Evolutionary conservation across 2,329 filamentous ascomycete genomes (phyloP).

Genomic region (Scytalidium lignicola): DNA sequence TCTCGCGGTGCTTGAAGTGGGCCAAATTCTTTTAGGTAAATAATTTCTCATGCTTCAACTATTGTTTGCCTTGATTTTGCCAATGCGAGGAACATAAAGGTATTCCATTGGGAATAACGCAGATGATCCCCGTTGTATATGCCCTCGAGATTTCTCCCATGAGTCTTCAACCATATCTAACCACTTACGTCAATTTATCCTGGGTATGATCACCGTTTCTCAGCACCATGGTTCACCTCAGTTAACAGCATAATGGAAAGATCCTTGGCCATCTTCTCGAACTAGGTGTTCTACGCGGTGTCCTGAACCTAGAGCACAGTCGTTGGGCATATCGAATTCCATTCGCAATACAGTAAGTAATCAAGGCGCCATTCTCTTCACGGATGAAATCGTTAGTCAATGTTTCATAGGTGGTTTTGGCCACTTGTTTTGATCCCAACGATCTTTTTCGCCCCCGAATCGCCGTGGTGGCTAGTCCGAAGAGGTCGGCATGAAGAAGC

Average conservation of each 20-base stretch:
- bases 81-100: constrained; percentile 37
- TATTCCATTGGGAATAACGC: constrained; percentile 44
- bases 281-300: constrained; percentile 38
- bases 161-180: constrained; percentile 43
- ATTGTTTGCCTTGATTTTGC: not conserved
- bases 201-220: constrained; percentile 32
- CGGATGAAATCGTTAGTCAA: constrained; percentile 42
- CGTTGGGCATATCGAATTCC: constrained; percentile 43
- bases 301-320: constrained; percentile 34
- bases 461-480: constrained; percentile 34
- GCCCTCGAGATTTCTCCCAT: constrained; percentile 45
- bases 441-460: constrained; percentile 18
- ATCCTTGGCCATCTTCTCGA: constrained; percentile 38
- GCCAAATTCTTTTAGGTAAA: constrained; percentile 38
- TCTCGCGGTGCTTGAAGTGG: constrained; percentile 38
- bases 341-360: constrained; percentile 39
- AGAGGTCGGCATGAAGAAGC: constrained; percentile 36
- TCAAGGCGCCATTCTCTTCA: constrained; percentile 47
- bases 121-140: constrained; percentile 17
- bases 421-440: constrained; percentile 38
- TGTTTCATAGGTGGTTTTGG: constrained; percentile 43
- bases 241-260: constrained; percentile 4
- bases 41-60: not conserved
- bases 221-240: no score
- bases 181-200: constrained; percentile 46